Evolutionary conservation across 352 stramenopile species (phyloP).

Genomic region (Globisporangium paroecandrum): DNA sequence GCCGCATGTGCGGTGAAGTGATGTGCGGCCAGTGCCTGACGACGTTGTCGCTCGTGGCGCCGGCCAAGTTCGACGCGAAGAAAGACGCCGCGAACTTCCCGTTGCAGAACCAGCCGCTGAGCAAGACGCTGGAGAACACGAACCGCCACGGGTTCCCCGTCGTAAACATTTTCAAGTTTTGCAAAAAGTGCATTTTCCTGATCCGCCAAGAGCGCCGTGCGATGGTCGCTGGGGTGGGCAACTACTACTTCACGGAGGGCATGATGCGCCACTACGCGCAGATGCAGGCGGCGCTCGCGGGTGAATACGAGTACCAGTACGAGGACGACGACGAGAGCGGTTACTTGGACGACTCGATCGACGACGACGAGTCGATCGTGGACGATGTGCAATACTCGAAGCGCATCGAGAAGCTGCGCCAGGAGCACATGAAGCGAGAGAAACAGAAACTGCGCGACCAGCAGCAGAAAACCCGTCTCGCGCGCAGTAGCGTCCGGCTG

Average conservation of each 20-base stretch:
- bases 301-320: conserved; percentile 23
- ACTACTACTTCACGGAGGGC: conserved; percentile 43
- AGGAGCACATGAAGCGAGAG: conserved; percentile 64
- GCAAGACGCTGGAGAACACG: conserved; percentile 39
- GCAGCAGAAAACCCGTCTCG: conserved; percentile 5
- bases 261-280: conserved; percentile 51
- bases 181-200: conserved; percentile 73
- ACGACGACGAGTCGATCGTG: conserved; percentile 38
- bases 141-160: conserved; percentile 46
- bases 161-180: conserved; percentile 68
- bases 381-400: conserved; percentile 46
- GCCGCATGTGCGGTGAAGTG: conserved; percentile 74
- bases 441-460: conserved; percentile 40
- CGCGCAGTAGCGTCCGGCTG: conserved; percentile 29
- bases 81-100: conserved; percentile 17
- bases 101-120: conserved; percentile 35
- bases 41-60: conserved; percentile 55
- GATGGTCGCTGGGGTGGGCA: conserved; percentile 35
- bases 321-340: conserved; percentile 31
- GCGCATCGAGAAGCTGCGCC: conserved; percentile 53
- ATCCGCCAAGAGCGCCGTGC: conserved; percentile 64
- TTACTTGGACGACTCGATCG: conserved; percentile 29
- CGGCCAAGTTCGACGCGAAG: conserved; percentile 17
- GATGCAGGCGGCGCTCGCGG: conserved; percentile 13
- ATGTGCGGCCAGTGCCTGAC: conserved; percentile 70